phyloP scores from a whole-genome alignment of 805 yeast species.

The Candida succiphila region DNA sequence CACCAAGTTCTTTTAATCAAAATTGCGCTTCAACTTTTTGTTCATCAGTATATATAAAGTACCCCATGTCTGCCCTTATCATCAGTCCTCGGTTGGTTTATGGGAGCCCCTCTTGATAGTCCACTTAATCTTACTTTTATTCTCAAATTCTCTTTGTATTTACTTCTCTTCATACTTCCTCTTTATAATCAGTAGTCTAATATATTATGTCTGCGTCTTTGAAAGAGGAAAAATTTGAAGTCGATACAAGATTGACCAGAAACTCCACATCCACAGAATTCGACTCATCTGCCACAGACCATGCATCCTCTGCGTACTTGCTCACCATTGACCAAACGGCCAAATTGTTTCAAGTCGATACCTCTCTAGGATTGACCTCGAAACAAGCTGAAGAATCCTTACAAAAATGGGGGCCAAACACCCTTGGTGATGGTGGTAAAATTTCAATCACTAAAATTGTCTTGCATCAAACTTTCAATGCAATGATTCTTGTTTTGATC shows the following conservation, averaged over 20 bases:
- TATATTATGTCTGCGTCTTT: not conserved
- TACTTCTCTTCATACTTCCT: no score
- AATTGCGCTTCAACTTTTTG: no score
- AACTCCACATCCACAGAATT: not conserved
- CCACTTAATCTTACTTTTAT: no score
- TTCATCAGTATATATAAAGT: no score
- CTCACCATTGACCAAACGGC: slow-evolving; percentile 9
- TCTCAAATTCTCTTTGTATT: no score
- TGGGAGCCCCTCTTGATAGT: no score
- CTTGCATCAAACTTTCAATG: slow-evolving; percentile 62
- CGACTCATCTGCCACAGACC: not conserved
- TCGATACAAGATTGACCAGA: not conserved
- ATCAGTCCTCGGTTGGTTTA: no score
- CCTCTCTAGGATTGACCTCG: slow-evolving; percentile 36
- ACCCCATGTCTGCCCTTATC: no score
- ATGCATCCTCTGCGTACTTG: slow-evolving; percentile 8
- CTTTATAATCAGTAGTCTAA: no score
- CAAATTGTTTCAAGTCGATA: slow-evolving; percentile 24
- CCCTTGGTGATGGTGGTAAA: slow-evolving; percentile 48
- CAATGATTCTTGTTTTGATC: slow-evolving; percentile 66
- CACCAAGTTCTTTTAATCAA: no score
- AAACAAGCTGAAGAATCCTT: slow-evolving; percentile 20
- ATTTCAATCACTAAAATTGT: slow-evolving; percentile 46
- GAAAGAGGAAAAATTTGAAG: not conserved
- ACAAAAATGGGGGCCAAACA: slow-evolving; percentile 43